These are phyloP conservation scores for Hemileccinum rubropunctum DNA, from an alignment of 768 basidiomycete genomes.

Conservation along the genomic window DNA sequence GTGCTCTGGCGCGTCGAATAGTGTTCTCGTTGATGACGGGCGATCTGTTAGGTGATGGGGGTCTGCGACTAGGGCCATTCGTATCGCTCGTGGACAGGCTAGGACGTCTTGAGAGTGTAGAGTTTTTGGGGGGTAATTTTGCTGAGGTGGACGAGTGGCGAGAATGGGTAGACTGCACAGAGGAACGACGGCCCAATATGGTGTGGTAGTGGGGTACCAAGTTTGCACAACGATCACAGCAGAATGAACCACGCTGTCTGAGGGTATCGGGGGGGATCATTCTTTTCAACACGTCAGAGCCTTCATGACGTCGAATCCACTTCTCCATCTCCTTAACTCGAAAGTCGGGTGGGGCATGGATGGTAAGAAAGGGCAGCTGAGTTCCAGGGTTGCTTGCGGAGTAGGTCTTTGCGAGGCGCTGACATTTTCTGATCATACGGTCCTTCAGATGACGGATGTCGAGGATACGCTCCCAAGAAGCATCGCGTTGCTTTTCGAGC, in stretches of 20 bases:
- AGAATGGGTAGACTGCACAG: conserved; percentile 21
- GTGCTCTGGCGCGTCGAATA: conserved; percentile 8
- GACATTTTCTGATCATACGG: conserved; percentile 79
- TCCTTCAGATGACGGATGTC: conserved; percentile 78
- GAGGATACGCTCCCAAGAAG: conserved; percentile 68
- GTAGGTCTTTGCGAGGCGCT: conserved; percentile 51
- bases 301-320: conserved; percentile 59
- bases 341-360: conserved; percentile 70
- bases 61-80: background rate
- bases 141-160: conserved; percentile 28
- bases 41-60: conserved; percentile 16
- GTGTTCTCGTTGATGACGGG: conserved; percentile 6
- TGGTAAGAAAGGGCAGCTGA: conserved; percentile 55
- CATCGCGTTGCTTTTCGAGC: conserved; percentile 51
- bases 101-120: conserved; percentile 20
- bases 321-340: conserved; percentile 77
- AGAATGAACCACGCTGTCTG: conserved; percentile 29
- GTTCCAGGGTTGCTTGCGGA: conserved; percentile 39
- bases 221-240: conserved; percentile 35
- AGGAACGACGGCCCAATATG: conserved; percentile 26
- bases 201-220: conserved; percentile 32
- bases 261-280: conserved; percentile 15
- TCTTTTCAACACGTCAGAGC: conserved; percentile 24
- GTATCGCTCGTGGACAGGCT: conserved; percentile 9
- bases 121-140: conserved; percentile 8